Conservation (phyloP, 1,284 basidiomycete genomes). For the Puccinia polysora region DNA sequence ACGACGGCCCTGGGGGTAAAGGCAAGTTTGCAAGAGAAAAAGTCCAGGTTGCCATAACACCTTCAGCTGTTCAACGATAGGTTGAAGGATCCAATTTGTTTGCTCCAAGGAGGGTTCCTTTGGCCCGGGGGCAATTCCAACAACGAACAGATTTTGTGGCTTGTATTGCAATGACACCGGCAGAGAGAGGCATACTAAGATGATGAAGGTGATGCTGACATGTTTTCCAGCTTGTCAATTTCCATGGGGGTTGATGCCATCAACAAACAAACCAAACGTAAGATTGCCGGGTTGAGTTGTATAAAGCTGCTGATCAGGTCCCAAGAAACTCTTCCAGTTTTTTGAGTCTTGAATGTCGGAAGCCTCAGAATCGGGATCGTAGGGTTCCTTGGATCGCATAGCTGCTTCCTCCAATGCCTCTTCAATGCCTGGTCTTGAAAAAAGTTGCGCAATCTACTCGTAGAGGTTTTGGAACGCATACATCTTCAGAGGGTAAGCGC, state of each 20-base stretch:
- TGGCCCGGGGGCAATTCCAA: conserved; percentile 53
- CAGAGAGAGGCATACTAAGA: neutral
- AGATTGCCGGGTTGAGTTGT: neutral
- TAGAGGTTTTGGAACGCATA: conserved; percentile 12
- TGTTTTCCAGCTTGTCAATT: conserved; percentile 9
- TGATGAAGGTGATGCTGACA: conserved; percentile 12
- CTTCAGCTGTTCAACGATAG: conserved; percentile 51
- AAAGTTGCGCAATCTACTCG: neutral
- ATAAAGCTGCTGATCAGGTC: neutral
- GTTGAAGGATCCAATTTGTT: conserved; percentile 52
- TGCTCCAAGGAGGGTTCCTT: conserved; percentile 44
- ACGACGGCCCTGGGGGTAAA: neutral
- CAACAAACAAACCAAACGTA: conserved; percentile 22
- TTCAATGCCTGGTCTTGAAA: neutral
- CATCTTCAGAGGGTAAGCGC: no score
- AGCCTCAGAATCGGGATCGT: neutral
- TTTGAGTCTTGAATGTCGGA: conserved; percentile 14
- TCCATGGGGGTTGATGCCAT: conserved; percentile 19
- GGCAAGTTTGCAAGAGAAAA: neutral
- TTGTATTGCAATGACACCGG: conserved; percentile 52
- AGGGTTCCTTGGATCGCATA: neutral
- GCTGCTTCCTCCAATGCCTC: neutral
- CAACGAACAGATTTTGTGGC: conserved; percentile 54
- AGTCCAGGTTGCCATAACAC: conserved; percentile 52
- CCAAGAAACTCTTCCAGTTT: neutral